Evolutionary conservation across 2,329 filamentous ascomycete species (phyloP).

Genomic region (Clarireedia sp.): DNA sequence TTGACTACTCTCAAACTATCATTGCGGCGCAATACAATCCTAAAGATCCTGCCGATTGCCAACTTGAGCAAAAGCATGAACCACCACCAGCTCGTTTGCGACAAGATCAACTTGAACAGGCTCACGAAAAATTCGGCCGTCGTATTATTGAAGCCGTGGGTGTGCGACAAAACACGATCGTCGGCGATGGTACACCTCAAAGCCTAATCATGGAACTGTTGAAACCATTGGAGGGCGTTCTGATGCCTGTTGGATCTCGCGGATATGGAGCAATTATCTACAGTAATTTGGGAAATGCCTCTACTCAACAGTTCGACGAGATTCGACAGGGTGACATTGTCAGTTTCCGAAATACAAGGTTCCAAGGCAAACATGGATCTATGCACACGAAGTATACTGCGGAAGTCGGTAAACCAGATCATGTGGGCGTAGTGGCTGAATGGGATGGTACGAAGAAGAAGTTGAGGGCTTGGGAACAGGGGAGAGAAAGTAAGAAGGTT

Average conservation of each 20-base stretch:
- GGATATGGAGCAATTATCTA: slow-evolving; percentile 91
- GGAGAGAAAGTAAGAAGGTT: slow-evolving; percentile 85
- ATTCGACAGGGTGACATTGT: slow-evolving; percentile 91
- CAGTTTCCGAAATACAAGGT: slow-evolving; percentile 83
- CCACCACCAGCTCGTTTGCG: slow-evolving; percentile 71
- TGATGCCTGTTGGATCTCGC: slow-evolving; percentile 78
- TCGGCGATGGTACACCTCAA: slow-evolving; percentile 77
- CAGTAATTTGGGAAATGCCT: slow-evolving; percentile 88
- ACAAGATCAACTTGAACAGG: slow-evolving; percentile 87
- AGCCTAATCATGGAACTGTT: slow-evolving; percentile 74
- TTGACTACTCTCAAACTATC: slow-evolving; percentile 93
- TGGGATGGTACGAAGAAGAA: slow-evolving; percentile 99
- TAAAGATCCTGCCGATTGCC: slow-evolving; percentile 62
- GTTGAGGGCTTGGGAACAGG: slow-evolving; percentile 91
- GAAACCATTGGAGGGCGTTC: slow-evolving; percentile 61
- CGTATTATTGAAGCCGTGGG: slow-evolving; percentile 64
- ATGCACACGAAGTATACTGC: slow-evolving; percentile 91
- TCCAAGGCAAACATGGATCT: slow-evolving; percentile 89
- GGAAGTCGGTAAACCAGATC: slow-evolving; percentile 79
- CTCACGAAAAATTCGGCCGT: slow-evolving; percentile 74
- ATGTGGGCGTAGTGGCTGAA: slow-evolving; percentile 85
- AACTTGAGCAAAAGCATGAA: slow-evolving; percentile 80
- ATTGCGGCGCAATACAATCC: slow-evolving; percentile 74
- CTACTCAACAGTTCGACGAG: slow-evolving; percentile 82
- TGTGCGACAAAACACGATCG: slow-evolving; percentile 67